Percentiles rank a stretch among this genome's conserved stretches.
Evolutionary conservation across 2,329 filamentous ascomycete genomes (phyloP).

Genomic region (Cadophora gregata): DNA sequence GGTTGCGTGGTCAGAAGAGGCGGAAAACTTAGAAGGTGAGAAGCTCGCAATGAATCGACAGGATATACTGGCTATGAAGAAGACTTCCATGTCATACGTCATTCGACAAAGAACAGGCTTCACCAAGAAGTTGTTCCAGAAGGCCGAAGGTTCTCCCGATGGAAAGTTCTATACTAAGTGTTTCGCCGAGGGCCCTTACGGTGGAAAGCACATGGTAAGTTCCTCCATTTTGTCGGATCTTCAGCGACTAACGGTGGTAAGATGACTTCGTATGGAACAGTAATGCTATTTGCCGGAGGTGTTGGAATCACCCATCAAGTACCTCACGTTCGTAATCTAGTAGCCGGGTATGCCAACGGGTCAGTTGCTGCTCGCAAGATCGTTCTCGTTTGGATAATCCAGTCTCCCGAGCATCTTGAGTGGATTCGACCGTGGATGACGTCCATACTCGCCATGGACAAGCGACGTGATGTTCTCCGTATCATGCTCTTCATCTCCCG

Average conservation of each 20-base stretch:
- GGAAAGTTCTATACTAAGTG: slow-evolving; percentile 68
- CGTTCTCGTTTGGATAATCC: slow-evolving; percentile 79
- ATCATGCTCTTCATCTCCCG: slow-evolving; percentile 81
- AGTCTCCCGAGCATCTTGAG: slow-evolving; percentile 79
- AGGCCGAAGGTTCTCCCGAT: slow-evolving; percentile 65
- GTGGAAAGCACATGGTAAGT: slow-evolving; percentile 62
- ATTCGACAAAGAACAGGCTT: slow-evolving; percentile 77
- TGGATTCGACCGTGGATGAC: slow-evolving; percentile 89
- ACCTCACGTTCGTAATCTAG: slow-evolving; percentile 74
- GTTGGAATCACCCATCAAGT: slow-evolving; percentile 83
- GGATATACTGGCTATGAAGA: slow-evolving; percentile 64
- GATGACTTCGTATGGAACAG: slow-evolving; percentile 74
- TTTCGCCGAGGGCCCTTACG: slow-evolving; percentile 79
- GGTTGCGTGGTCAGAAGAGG: slow-evolving; percentile 77
- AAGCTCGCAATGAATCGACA: slow-evolving; percentile 65
- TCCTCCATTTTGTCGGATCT: background rate
- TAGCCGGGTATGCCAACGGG: slow-evolving; percentile 70
- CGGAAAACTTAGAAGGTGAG: slow-evolving; percentile 55
- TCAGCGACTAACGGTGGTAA: slow-evolving; percentile 53
- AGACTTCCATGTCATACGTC: slow-evolving; percentile 72
- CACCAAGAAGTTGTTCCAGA: slow-evolving; percentile 72
- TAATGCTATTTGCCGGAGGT: slow-evolving; percentile 80
- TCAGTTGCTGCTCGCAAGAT: slow-evolving; percentile 75
- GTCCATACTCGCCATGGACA: slow-evolving; percentile 76
- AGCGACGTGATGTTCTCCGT: slow-evolving; percentile 73